Conservation (phyloP, 2,329 filamentous ascomycete species). For the Colletotrichum aenigma region DNA sequence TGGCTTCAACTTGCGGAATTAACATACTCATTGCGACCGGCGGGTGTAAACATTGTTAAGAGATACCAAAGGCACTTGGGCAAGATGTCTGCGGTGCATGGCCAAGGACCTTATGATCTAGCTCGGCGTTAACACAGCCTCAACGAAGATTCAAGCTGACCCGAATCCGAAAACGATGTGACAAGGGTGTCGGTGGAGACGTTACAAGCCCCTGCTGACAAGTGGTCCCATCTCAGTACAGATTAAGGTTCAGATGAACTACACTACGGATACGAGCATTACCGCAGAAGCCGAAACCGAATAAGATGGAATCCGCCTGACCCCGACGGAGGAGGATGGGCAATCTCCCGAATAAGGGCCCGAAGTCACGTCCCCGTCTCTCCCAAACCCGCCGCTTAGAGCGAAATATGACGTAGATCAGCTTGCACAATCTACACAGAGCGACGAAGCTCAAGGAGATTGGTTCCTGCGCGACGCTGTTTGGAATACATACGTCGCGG, state of each 20-base stretch:
- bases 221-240: not conserved
- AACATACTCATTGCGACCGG: not conserved
- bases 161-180: not conserved
- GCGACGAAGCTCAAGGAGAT: not conserved
- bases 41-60: not conserved
- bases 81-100: not conserved
- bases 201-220: not conserved
- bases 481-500: not conserved
- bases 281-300: not conserved
- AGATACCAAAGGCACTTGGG: not conserved
- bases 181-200: not conserved
- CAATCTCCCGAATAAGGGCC: not conserved
- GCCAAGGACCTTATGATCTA: not conserved
- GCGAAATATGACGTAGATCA: not conserved
- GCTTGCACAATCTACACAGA: not conserved
- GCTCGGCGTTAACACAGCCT: not conserved
- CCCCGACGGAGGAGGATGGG: not conserved
- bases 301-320: not conserved
- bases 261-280: not conserved
- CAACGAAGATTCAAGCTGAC: not conserved
- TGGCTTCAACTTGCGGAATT: not conserved
- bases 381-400: too few relatives aligned
- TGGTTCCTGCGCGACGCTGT: not conserved
- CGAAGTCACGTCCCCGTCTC: not conserved
- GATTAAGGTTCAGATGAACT: not conserved